Conservation (phyloP, 1,284 basidiomycete genomes). For the Pascua guehoae region DNA sequence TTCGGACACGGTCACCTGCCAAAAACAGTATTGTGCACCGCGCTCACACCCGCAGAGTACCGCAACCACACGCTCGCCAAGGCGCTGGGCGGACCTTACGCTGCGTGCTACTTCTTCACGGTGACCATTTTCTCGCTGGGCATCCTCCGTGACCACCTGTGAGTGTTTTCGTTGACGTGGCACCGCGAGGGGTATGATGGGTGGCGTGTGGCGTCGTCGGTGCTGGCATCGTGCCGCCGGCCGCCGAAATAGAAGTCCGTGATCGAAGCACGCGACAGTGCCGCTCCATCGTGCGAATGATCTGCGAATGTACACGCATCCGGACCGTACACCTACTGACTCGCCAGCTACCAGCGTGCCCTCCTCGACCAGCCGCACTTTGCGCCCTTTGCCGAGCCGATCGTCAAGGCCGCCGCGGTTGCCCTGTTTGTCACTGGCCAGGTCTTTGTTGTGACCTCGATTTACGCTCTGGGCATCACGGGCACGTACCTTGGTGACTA, state of each 20-base stretch:
- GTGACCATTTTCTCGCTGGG: slow-evolving; percentile 83
- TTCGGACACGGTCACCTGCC: not conserved
- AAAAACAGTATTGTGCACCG: not conserved
- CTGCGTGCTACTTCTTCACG: slow-evolving; percentile 88
- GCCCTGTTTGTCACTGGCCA: slow-evolving; percentile 69
- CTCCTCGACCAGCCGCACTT: slow-evolving; percentile 40
- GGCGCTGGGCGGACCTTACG: slow-evolving; percentile 65
- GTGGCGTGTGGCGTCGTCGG: no score
- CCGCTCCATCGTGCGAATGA: not conserved
- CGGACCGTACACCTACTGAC: not conserved
- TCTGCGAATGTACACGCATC: no score
- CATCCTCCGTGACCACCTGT: slow-evolving; percentile 80
- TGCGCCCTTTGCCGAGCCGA: slow-evolving; percentile 56
- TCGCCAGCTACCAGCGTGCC: slow-evolving; percentile 38
- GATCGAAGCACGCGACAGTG: no score
- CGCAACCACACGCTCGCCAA: slow-evolving; percentile 80
- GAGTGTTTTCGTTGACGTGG: slow-evolving; percentile 41
- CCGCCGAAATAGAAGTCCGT: not conserved
- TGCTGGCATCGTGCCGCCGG: no score
- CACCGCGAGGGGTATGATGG: no score
- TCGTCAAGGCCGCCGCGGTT: slow-evolving; percentile 61
- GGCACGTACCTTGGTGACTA: slow-evolving; percentile 91
- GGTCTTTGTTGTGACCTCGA: slow-evolving; percentile 78
- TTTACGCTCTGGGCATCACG: slow-evolving; percentile 86
- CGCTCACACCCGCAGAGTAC: slow-evolving; percentile 60